Percentiles rank a stretch among this genome's conserved stretches.
These are phyloP conservation scores for Thalassia testudinum DNA, from an alignment of 116 monocot genomes.

Conservation along the genomic window DNA sequence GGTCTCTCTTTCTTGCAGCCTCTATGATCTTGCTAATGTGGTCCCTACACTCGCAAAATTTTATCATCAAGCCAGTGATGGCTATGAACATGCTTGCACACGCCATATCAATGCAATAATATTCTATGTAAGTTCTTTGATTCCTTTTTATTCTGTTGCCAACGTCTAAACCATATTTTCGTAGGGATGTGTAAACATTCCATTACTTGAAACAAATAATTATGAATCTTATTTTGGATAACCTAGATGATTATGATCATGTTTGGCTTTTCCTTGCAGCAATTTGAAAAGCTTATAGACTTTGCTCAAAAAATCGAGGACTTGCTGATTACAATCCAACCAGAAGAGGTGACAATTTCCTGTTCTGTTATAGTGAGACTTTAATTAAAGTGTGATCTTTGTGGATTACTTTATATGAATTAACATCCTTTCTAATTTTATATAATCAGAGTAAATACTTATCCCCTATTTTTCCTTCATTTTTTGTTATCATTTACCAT, in stretches of 20 bases:
- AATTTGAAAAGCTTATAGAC: conserved; percentile 92
- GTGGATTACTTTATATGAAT: too few species aligned
- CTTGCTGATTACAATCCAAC: conserved; percentile 63
- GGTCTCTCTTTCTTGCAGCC: conserved; percentile 38
- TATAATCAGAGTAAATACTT: too few species aligned
- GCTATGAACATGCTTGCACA: conserved; percentile 90
- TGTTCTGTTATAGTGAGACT: background rate
- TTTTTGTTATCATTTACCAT: too few species aligned
- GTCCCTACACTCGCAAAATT: conserved; percentile 95
- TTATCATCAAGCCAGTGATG: conserved; percentile 94
- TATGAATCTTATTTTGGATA: too few species aligned
- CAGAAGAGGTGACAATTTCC: conserved; percentile 53
- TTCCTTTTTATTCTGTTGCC: background rate
- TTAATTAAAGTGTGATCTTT: too few species aligned
- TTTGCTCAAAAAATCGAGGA: conserved; percentile 81
- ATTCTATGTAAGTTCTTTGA: conserved; percentile 41
- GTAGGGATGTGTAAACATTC: too few species aligned
- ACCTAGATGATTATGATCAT: too few species aligned
- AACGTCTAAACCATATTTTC: too few species aligned
- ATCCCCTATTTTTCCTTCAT: too few species aligned
- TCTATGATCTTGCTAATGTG: conserved; percentile 98
- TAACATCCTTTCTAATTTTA: too few species aligned
- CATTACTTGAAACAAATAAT: too few species aligned
- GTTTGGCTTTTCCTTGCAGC: conserved; percentile 37
- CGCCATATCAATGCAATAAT: conserved; percentile 77